Evolutionary conservation across 306 rosid genomes (phyloP), one percentile per base, ranked within the genome.

Genomic region (Delonix regia): DNA sequence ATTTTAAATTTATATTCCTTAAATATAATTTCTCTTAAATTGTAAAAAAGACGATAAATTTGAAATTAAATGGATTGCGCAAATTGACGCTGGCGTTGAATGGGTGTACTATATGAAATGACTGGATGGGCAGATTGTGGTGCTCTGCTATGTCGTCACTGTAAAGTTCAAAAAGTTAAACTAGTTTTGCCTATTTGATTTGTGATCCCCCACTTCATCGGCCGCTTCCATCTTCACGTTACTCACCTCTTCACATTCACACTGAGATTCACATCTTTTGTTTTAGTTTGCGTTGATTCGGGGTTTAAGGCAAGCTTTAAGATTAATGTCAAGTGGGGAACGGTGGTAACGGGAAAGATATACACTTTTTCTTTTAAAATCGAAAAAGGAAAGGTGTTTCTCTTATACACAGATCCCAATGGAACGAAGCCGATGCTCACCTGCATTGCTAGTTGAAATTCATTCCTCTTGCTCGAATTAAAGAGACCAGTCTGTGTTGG

Each of bases 381-480:
- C n/a, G n/a, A n/a, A 67, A 44, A 48, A 69, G 15, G 39, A 53
- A 10, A 57, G 13, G 86, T 84, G 59, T 81, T 82, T 83, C 86
- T 83, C 82, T 71, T 66, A 57, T 73, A 83, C 95, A 91, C 95
- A 87, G 95, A 93, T 93, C 97, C 95, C 97, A 74, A 91, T 87
- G 88, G 88, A 83, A n/a, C n/a, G n/a, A n/a, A n/a, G n/a, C n/a
- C n/a, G n/a, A n/a, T n/a, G n/a, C n/a, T n/a, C n/a, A n/a, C n/a
- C n/a, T n/a, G n/a, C n/a, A 84, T 83, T 63, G 75, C 82, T 85
- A 65, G 80, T 85, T 84, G 52, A 52, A 80, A 63, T 85, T 87
- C 89, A 84, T 91, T 91, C 92, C 78, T 80, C 86, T 88, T 94
- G 96, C 82, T 88, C 80, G 71, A 86, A 84, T 89, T 81, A 76